Evolutionary conservation across 495 filamentous ascomycete genomes (phyloP).

Genomic region (Parmelia sp.): DNA sequence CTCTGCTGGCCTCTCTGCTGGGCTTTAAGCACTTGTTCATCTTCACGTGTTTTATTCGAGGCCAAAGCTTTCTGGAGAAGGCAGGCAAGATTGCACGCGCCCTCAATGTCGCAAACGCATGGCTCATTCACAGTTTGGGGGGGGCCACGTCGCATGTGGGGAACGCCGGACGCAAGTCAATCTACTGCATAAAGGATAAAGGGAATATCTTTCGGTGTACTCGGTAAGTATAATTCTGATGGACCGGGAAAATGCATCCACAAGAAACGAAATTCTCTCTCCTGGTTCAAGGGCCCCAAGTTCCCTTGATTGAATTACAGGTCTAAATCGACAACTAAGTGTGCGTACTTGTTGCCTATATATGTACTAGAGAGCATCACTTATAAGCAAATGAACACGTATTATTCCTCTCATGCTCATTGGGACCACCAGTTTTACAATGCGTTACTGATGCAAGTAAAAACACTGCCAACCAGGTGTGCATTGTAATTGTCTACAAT

Average conservation of each 20-base stretch:
- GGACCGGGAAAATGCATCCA: too few species aligned
- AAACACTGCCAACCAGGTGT: constrained; percentile 51
- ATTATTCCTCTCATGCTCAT: neutral
- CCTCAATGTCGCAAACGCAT: neutral
- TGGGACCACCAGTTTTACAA: constrained; percentile 27
- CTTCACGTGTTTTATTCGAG: neutral
- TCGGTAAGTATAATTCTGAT: too few species aligned
- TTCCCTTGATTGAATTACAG: too few species aligned
- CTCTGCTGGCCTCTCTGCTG: neutral
- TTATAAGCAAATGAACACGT: neutral
- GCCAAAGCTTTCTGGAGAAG: neutral
- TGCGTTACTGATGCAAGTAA: constrained; percentile 58
- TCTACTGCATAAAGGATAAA: too few species aligned
- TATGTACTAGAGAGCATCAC: neutral
- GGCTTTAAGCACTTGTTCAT: neutral
- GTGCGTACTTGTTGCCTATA: neutral
- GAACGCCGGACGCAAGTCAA: neutral
- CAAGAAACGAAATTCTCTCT: too few species aligned
- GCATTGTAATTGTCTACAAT: constrained; percentile 55
- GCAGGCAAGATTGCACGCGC: neutral
- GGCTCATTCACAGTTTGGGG: neutral
- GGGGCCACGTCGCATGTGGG: too few species aligned
- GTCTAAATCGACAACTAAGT: neutral
- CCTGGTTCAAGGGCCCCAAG: too few species aligned
- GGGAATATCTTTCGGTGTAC: too few species aligned